Conservation (phyloP, 805 yeast species). For the Metschnikowia arizonensis region DNA sequence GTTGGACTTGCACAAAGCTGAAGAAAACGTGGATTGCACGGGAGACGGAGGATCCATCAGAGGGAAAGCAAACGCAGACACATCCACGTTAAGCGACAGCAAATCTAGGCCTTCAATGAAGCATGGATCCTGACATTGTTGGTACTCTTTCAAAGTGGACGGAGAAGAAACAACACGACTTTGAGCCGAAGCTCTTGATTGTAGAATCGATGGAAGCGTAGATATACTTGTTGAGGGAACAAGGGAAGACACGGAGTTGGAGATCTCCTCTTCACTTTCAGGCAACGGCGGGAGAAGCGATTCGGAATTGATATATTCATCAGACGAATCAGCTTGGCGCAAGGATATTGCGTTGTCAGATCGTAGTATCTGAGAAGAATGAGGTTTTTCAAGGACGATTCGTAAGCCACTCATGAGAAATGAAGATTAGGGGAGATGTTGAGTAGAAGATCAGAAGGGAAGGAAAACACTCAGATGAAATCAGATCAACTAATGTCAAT, state of each 20-base stretch:
- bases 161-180: conserved; percentile 3
- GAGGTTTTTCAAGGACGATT: conserved; percentile 19
- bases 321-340: neutral
- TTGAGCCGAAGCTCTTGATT: neutral
- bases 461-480: too few relatives aligned
- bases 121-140: neutral
- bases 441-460: too few relatives aligned
- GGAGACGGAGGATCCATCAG: conserved; percentile 9
- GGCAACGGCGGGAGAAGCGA: conserved; percentile 26
- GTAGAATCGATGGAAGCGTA: neutral
- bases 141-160: conserved; percentile 2
- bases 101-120: conserved; percentile 25
- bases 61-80: conserved; percentile 18
- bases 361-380: conserved; percentile 14
- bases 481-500: too few relatives aligned
- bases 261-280: conserved; percentile 8
- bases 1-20: conserved; percentile 3
- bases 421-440: neutral
- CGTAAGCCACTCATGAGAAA: conserved; percentile 18
- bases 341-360: neutral
- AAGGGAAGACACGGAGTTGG: neutral
- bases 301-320: conserved; percentile 13
- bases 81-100: conserved; percentile 21
- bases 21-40: conserved; percentile 4
- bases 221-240: neutral